Evolutionary conservation across 768 basidiomycete genomes (phyloP).

Genomic region (Tephrocybe sp.): DNA sequence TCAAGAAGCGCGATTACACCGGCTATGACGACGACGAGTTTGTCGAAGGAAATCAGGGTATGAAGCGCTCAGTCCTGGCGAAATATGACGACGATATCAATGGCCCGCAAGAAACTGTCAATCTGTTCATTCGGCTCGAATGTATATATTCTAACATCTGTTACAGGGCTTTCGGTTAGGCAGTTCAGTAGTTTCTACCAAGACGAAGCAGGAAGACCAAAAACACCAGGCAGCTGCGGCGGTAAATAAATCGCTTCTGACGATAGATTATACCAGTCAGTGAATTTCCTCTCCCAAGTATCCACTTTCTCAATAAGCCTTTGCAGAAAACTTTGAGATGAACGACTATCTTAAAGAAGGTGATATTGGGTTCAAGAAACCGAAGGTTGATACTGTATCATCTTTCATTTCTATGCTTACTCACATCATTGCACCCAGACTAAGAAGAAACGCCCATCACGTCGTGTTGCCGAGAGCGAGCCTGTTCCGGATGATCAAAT

Average conservation of each 20-base stretch:
- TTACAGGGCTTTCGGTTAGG: conserved; percentile 86
- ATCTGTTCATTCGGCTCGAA: conserved; percentile 17
- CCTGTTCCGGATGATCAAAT: conserved; percentile 54
- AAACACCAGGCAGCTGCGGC: conserved; percentile 52
- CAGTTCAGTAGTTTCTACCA: conserved; percentile 42
- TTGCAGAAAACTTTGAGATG: conserved; percentile 83
- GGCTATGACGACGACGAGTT: conserved; percentile 98
- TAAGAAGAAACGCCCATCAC: conserved; percentile 86
- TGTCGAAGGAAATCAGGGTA: conserved; percentile 64
- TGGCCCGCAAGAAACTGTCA: conserved; percentile 66
- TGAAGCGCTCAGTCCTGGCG: conserved; percentile 78
- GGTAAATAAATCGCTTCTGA: conserved; percentile 77
- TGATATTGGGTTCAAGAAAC: conserved; percentile 93
- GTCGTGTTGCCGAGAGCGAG: conserved; percentile 59
- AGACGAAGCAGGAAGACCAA: conserved; percentile 41
- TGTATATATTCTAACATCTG: conserved; percentile 7
- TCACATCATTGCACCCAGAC: conserved; percentile 44
- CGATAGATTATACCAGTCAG: conserved; percentile 89
- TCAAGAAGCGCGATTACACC: conserved; percentile 85
- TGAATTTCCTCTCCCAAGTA: conserved; percentile 14
- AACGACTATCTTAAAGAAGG: conserved; percentile 91
- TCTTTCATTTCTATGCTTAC: conserved; percentile 2
- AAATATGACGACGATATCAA: conserved; percentile 95
- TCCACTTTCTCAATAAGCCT: conserved; percentile 3
- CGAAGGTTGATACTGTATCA: conserved; percentile 53